A percentile compares a stretch with the other conserved stretches of the same genome.
phyloP scores from a whole-genome alignment of 169 alveolate species.

The Eimeria acervulina region DNA sequence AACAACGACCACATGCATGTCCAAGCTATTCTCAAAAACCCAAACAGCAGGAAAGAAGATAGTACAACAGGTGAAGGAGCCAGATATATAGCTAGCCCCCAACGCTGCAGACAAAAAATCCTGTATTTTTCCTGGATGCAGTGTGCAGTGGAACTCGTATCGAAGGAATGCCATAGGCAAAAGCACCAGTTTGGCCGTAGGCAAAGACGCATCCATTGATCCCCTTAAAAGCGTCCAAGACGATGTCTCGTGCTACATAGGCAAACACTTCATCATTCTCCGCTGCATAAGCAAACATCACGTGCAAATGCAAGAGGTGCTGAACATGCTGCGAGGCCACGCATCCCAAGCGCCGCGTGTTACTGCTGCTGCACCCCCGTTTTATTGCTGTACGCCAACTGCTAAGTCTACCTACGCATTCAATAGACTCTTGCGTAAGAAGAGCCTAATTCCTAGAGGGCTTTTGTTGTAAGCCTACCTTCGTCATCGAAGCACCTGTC shows the following conservation, averaged over 20 bases:
- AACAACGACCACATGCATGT: background rate
- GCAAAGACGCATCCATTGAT: constrained; percentile 90
- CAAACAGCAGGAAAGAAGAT: background rate
- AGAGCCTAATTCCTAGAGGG: background rate
- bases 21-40: background rate
- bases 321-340: background rate
- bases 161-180: background rate
- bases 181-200: constrained; percentile 89
- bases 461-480: constrained; percentile 78
- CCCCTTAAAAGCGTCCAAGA: constrained; percentile 89
- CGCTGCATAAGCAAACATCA: constrained; percentile 69
- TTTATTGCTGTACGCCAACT: background rate
- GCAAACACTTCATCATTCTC: constrained; percentile 89
- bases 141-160: background rate
- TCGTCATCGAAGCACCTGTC: constrained; percentile 90
- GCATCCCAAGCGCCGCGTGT: background rate
- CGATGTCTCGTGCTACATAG: constrained; percentile 88
- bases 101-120: background rate
- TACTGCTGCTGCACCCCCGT: background rate
- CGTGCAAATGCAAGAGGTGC: background rate
- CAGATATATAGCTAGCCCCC: background rate
- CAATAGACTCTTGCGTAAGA: background rate
- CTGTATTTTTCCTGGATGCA: background rate
- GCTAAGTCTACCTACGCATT: background rate
- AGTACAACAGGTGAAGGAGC: background rate